Conservation (phyloP, 2,329 filamentous ascomycete genomes). For the Stylonectria norvegica region DNA sequence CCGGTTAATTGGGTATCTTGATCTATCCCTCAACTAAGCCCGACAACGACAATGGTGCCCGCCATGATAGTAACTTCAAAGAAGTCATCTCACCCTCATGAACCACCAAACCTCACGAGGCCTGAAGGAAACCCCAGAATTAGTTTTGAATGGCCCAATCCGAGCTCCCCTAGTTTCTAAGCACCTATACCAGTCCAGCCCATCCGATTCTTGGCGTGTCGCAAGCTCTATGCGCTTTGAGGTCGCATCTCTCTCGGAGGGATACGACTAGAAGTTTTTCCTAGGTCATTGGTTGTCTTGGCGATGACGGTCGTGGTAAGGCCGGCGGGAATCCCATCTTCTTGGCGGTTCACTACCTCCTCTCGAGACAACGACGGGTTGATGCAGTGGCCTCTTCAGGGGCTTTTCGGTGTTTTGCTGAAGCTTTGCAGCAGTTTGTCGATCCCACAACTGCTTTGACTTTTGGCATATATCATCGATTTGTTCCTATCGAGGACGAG, state of each 20-base stretch:
- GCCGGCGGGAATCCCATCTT: slow-evolving; percentile 24
- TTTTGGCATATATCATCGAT: slow-evolving; percentile 61
- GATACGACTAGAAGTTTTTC: too few relatives aligned
- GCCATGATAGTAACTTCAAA: slow-evolving; percentile 14
- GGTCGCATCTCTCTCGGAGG: too few relatives aligned
- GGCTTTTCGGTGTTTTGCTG: slow-evolving; percentile 45
- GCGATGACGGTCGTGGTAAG: slow-evolving; percentile 27
- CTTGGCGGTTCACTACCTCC: slow-evolving; percentile 15
- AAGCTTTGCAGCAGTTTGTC: slow-evolving; percentile 49
- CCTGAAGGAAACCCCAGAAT: too few relatives aligned
- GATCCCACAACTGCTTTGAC: slow-evolving; percentile 56
- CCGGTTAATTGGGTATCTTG: slow-evolving; percentile 26
- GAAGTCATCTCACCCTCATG: slow-evolving; percentile 19
- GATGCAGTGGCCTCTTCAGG: slow-evolving; percentile 55
- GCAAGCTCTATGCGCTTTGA: too few relatives aligned
- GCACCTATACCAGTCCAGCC: slow-evolving; percentile 1
- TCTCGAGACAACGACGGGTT: slow-evolving; percentile 47
- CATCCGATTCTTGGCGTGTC: too few relatives aligned
- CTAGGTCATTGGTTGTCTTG: slow-evolving; percentile 24
- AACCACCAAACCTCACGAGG: slow-evolving; percentile 13
- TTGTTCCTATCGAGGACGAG: slow-evolving; percentile 46
- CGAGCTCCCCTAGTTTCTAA: too few relatives aligned
- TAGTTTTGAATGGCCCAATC: too few relatives aligned
- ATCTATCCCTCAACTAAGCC: slow-evolving; percentile 19
- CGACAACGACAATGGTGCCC: slow-evolving; percentile 12